These are phyloP conservation scores for Termitomyces sp. DNA, from an alignment of 768 basidiomycete species.

Conservation along the genomic window DNA sequence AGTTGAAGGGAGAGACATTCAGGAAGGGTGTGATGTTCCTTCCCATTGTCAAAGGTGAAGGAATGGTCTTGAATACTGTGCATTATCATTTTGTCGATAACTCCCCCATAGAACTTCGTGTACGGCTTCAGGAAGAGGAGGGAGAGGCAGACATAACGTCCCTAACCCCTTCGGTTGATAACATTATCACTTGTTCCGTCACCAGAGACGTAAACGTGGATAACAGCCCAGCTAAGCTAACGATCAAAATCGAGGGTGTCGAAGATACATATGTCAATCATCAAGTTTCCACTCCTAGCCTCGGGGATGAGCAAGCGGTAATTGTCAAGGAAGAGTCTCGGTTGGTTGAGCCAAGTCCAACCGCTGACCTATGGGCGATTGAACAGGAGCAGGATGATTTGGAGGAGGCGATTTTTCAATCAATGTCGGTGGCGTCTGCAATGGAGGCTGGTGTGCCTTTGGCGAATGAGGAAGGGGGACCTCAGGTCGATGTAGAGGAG, in stretches of 20 bases:
- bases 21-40: background rate
- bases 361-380: background rate
- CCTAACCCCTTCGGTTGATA: background rate
- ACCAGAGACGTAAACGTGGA: background rate
- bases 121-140: background rate
- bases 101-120: background rate
- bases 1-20: background rate
- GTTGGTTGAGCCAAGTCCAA: background rate
- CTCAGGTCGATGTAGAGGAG: background rate
- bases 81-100: background rate
- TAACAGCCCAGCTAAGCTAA: background rate
- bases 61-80: background rate
- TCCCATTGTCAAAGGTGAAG: background rate
- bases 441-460: background rate
- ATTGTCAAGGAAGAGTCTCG: background rate
- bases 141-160: background rate
- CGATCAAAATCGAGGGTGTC: background rate
- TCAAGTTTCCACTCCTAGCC: background rate
- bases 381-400: background rate
- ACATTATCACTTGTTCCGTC: background rate
- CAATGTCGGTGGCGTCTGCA: background rate
- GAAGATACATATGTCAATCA: background rate
- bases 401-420: background rate
- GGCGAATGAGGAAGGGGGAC: background rate
- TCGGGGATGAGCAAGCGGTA: background rate